Evolutionary conservation across 306 rosid species (phyloP).

Genomic region (Ochetophila trinervis): DNA sequence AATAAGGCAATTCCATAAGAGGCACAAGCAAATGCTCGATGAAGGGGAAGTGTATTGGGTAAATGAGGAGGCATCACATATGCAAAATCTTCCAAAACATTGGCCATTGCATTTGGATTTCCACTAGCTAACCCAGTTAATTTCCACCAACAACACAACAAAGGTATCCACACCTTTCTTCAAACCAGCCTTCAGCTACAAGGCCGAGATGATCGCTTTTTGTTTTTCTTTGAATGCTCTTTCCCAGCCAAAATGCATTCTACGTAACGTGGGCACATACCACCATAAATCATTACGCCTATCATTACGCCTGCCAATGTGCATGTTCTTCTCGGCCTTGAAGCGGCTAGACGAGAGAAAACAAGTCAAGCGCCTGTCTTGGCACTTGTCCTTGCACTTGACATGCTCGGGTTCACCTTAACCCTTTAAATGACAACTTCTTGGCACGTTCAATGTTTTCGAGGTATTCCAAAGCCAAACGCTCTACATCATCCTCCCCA

Average conservation of each 20-base stretch:
- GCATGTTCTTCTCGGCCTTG: no score
- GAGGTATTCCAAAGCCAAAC: no score
- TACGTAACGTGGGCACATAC: fast-evolving
- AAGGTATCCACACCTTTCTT: background rate
- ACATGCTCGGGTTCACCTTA: no score
- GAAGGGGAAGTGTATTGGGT: background rate
- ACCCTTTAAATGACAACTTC: no score
- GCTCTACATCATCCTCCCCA: no score
- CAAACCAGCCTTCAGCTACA: background rate
- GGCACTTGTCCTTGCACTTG: no score
- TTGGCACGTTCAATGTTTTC: no score
- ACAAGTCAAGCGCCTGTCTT: no score
- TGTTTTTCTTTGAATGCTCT: background rate
- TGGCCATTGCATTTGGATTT: background rate
- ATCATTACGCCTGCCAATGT: no score
- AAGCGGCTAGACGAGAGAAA: no score
- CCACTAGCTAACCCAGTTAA: background rate
- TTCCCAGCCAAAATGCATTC: background rate
- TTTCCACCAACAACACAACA: background rate
- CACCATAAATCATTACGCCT: background rate
- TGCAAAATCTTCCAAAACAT: background rate
- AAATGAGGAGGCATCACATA: conserved; percentile 1
- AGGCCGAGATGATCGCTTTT: background rate
- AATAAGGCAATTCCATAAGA: no score
- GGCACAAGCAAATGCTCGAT: background rate